Conservation (phyloP, 306 rosid species). For the Corylus avellana region DNA sequence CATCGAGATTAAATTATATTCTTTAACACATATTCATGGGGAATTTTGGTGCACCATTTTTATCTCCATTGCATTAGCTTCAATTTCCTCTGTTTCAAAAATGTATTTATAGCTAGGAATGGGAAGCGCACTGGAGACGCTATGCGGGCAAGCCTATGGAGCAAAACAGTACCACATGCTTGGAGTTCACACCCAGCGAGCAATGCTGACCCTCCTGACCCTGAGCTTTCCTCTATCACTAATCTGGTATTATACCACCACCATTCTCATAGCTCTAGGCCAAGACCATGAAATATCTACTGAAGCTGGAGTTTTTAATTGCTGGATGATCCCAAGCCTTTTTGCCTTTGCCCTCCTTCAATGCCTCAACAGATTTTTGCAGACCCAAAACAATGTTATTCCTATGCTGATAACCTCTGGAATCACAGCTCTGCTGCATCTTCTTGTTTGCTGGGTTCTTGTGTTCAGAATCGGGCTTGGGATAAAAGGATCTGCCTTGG, state of each 20-base stretch:
- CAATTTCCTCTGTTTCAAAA: slow-evolving; percentile 1
- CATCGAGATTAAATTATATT: too few relatives aligned
- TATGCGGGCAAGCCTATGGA: slow-evolving; percentile 67
- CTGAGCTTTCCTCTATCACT: slow-evolving; percentile 44
- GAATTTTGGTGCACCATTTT: background rate
- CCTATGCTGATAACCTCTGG: slow-evolving; percentile 59
- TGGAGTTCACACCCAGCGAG: slow-evolving; percentile 56
- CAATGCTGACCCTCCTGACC: slow-evolving; percentile 44
- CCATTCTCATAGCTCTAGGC: slow-evolving; percentile 40
- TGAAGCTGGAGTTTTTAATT: slow-evolving; percentile 45
- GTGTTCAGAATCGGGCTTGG: slow-evolving; percentile 40
- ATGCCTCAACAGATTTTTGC: slow-evolving; percentile 59
- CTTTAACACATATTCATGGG: too few relatives aligned
- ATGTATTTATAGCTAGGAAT: slow-evolving; percentile 46
- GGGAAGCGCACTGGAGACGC: slow-evolving; percentile 63
- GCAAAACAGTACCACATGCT: slow-evolving; percentile 55
- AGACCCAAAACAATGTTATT: slow-evolving; percentile 56
- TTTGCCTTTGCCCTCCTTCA: slow-evolving; percentile 48
- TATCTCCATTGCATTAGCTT: background rate
- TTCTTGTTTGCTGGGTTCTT: slow-evolving; percentile 50
- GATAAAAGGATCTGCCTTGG: slow-evolving; percentile 57
- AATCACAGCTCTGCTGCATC: slow-evolving; percentile 47
- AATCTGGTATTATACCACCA: slow-evolving; percentile 46
- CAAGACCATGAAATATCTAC: slow-evolving; percentile 47
- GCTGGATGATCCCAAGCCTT: slow-evolving; percentile 52